phyloP scores from a whole-genome alignment of 139 green algal species.

The Nannochloris sp. region DNA sequence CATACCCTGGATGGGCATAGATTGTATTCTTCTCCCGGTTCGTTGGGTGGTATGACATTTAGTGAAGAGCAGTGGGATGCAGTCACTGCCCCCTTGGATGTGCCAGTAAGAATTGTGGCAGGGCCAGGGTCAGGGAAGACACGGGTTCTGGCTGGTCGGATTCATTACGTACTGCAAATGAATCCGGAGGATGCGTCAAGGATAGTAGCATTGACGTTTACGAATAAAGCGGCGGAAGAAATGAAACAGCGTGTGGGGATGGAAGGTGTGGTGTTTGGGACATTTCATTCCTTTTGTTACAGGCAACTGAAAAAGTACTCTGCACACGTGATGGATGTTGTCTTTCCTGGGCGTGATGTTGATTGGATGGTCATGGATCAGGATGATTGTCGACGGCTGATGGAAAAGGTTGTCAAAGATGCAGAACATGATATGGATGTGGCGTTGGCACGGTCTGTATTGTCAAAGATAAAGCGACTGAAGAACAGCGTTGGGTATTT shows the following conservation, averaged over 20 bases:
- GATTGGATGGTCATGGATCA: slow-evolving; percentile 30
- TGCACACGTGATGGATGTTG: too few relatives aligned
- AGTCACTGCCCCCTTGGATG: slow-evolving; percentile 12
- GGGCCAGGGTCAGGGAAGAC: slow-evolving; percentile 76
- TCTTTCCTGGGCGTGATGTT: not conserved
- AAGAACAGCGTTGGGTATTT: slow-evolving; percentile 22
- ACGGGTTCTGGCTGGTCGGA: slow-evolving; percentile 52
- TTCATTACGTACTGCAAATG: slow-evolving; percentile 42
- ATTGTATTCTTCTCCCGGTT: too few relatives aligned
- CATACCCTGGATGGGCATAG: too few relatives aligned
- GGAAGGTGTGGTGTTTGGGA: slow-evolving; percentile 31
- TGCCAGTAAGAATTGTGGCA: slow-evolving; percentile 10
- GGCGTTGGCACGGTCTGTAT: not conserved
- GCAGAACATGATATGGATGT: too few relatives aligned
- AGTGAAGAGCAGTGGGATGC: slow-evolving; percentile 23
- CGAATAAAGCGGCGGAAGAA: slow-evolving; percentile 58
- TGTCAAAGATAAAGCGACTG: slow-evolving; percentile 7
- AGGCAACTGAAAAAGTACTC: slow-evolving; percentile 13
- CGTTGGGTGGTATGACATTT: not conserved
- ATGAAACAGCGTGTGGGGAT: slow-evolving; percentile 36
- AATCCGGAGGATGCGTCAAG: slow-evolving; percentile 27
- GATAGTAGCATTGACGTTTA: slow-evolving; percentile 75
- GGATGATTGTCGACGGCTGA: slow-evolving; percentile 22
- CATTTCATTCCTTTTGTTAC: slow-evolving; percentile 54
- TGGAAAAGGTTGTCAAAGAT: slow-evolving; percentile 22